Evolutionary conservation across 106 monocot genomes (phyloP), one percentile per base, ranked within the genome.

Genomic region (Cymbidium sinense): DNA sequence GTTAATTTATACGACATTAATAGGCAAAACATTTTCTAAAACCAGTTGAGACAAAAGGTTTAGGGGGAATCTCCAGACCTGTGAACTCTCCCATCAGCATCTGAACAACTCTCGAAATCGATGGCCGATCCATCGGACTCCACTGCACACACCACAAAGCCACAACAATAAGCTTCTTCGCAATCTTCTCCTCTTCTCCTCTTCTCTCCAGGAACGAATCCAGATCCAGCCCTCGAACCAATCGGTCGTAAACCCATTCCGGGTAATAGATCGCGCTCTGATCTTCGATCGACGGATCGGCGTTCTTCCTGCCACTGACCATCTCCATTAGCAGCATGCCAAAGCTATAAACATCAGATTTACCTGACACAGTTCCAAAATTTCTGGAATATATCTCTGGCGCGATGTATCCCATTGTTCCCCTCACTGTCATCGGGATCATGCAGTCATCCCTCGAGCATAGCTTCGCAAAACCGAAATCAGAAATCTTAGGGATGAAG

Each of bases 261-360:
- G 74, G 75, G 43, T 41, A 80, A 21, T 64, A 80, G 3, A 30
- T 20, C 33, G 61, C 58, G 21, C 80, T 80, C 20, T 29, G 25
- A 37, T 47, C 10, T 80, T 19, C 51, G 10, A 51, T 51, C 51
- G 19, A 51, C 15, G 51, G 51, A 51, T 51, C 51, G 5, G 15
- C 12, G 21, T 75, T 20, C 51, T 75, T 17, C 44, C 74, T 74
- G 74, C 51, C 74, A 8, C 62, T 58, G 21, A 58, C 80, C 34
- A 80, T 80, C 64, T 80, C 75, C 29, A 80, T 37, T 1, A 80
- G 21, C 73, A 74, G 2, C 80, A 80, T 75, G 13, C 80, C 75
- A 47, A 41, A 80, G 75, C 75, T 80, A 47, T 75, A 75, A 27
- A 80, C 80, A 64, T 80, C 75, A 1, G 75, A 75, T 36, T 80